These are phyloP conservation scores for Rhizophora apiculata DNA, from an alignment of 345 rosid genomes.

Conservation along the genomic window DNA sequence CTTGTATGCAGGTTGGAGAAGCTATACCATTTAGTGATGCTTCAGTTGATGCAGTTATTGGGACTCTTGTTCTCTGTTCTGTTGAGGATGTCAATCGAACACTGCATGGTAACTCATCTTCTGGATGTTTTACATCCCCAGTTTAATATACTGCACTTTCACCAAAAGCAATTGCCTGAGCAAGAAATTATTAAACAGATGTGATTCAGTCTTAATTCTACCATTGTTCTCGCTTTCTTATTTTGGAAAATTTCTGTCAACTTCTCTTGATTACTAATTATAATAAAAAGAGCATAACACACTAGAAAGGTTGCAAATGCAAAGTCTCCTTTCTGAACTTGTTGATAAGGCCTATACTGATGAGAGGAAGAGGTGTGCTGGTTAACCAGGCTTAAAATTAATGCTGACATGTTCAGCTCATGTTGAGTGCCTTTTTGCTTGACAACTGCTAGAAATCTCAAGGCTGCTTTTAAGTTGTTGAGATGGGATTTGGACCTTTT, in stretches of 20 bases:
- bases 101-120: constrained; percentile 46
- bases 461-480: neutral
- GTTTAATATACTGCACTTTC: neutral
- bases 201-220: neutral
- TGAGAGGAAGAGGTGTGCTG: no score
- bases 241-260: no score
- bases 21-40: constrained; percentile 65
- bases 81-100: constrained; percentile 56
- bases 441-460: neutral
- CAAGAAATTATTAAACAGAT: neutral
- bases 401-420: no score
- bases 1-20: constrained; percentile 61
- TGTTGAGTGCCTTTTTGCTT: neutral
- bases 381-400: no score
- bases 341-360: no score
- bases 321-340: no score
- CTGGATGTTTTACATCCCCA: neutral
- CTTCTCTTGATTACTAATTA: no score
- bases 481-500: neutral
- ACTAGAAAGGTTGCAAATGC: no score
- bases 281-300: no score
- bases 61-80: constrained; percentile 84
- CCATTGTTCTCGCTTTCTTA: neutral
- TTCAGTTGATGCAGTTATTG: constrained; percentile 81
- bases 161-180: neutral